A percentile compares a stretch with the other conserved stretches of the same genome.
phyloP scores from a whole-genome alignment of 352 stramenopile species.

The Phytophthora colocasiae region DNA sequence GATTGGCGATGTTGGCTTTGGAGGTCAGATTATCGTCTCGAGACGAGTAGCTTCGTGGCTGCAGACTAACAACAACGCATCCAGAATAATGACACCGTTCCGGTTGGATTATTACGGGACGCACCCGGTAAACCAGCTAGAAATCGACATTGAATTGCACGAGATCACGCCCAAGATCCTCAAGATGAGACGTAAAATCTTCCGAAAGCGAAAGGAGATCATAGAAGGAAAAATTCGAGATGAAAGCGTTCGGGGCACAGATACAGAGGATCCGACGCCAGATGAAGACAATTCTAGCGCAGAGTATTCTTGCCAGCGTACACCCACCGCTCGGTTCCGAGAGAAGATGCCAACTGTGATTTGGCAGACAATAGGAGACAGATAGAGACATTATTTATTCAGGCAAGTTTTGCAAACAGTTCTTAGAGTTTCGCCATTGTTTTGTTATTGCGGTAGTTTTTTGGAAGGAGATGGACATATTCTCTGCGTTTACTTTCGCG shows the following conservation, averaged over 20 bases:
- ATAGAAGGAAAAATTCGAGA: slow-evolving; percentile 39
- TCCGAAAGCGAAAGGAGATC: slow-evolving; percentile 48
- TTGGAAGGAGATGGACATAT: no score
- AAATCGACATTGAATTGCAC: slow-evolving; percentile 67
- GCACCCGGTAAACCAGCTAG: slow-evolving; percentile 55
- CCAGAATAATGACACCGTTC: slow-evolving; percentile 51
- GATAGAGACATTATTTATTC: slow-evolving; percentile 49
- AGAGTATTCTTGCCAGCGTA: slow-evolving; percentile 51
- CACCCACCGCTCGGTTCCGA: slow-evolving; percentile 48
- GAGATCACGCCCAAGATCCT: slow-evolving; percentile 66
- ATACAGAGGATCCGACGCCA: slow-evolving; percentile 43
- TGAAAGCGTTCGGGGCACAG: slow-evolving; percentile 29
- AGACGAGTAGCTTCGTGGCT: slow-evolving; percentile 65
- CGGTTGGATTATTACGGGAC: slow-evolving; percentile 58
- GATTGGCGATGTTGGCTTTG: slow-evolving; percentile 68
- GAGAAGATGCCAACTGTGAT: slow-evolving; percentile 45
- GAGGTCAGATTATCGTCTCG: slow-evolving; percentile 76
- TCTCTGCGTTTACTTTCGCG: slow-evolving; percentile 16
- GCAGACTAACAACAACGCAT: slow-evolving; percentile 39
- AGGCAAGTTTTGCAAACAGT: slow-evolving; percentile 19
- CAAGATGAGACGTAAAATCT: slow-evolving; percentile 60
- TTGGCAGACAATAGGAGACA: slow-evolving; percentile 41
- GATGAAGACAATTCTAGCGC: slow-evolving; percentile 43
- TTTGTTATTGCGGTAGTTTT: slow-evolving; percentile 2
- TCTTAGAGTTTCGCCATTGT: slow-evolving; percentile 13